Conservation (phyloP, 768 basidiomycete species). For the Termitomyces sp. region DNA sequence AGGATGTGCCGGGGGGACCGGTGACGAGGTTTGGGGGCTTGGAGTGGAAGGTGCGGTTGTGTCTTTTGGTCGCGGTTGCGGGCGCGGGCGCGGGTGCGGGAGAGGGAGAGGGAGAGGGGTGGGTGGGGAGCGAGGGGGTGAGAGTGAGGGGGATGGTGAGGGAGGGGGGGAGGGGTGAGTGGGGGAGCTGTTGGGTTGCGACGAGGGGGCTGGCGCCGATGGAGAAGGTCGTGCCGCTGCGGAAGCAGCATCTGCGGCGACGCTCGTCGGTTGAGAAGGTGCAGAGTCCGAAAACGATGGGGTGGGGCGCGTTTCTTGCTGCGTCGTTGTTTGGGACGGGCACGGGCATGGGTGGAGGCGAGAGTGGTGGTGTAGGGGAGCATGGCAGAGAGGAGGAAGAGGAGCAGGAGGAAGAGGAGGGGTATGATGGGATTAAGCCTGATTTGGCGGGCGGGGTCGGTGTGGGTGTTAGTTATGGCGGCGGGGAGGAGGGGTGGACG, state of each 20-base stretch:
- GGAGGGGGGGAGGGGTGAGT: constrained; percentile 60
- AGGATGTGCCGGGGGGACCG: constrained; percentile 14
- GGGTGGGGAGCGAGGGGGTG: constrained; percentile 43
- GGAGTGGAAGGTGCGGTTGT: constrained; percentile 85
- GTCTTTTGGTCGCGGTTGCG: constrained; percentile 77
- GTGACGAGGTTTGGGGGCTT: constrained; percentile 56
- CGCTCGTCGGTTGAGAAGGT: constrained; percentile 5
- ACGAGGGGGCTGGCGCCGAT: constrained; percentile 52
- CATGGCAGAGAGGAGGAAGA: constrained; percentile 38
- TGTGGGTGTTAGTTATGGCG: constrained; percentile 44
- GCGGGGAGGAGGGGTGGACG: constrained; percentile 56
- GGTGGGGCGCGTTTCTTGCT: constrained; percentile 36
- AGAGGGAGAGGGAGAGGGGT: constrained; percentile 38
- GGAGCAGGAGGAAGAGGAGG: constrained; percentile 22
- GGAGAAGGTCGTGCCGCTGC: constrained; percentile 35
- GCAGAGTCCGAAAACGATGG: constrained; percentile 17
- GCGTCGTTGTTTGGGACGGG: constrained; percentile 28
- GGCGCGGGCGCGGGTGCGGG: constrained; percentile 39
- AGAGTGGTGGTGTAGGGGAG: constrained; percentile 6
- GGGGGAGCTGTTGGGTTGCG: constrained; percentile 67
- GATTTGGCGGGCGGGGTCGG: constrained; percentile 45
- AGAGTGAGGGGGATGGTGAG: constrained; percentile 45
- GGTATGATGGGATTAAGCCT: constrained; percentile 45
- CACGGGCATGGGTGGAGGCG: constrained; percentile 46
- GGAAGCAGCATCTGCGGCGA: not conserved